Evolutionary conservation across 148 eudicot species (phyloP), one percentile per base, ranked within the genome.

Genomic region (Silene uniflora): DNA sequence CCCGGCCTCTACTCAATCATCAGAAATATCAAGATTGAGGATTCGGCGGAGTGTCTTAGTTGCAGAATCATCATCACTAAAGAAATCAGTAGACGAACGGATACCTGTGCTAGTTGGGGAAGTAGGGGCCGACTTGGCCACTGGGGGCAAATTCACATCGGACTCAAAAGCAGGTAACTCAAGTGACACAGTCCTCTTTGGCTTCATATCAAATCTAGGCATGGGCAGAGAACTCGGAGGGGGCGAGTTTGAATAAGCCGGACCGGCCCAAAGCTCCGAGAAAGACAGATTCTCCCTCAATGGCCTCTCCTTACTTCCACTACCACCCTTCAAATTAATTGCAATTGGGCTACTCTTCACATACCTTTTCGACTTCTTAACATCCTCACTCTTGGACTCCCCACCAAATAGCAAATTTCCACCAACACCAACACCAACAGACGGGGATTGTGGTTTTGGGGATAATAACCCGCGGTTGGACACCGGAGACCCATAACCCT

Each of bases 171-270:
- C 68, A 62, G 90, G 88, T 79, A 89, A 81, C 39, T 93, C 93
- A 82, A 93, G 98, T 0, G 98, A 93, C 55, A 88, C 88, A 4
- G 85, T 90, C 75, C 93, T 72, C 76, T 89, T 91, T 5, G 96
- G 90, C 39, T 77, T 80, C 69, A 89, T 11, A 1, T 87, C 88
- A 76, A 93, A 93, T 72, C 91, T 93, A 24, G 98, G 98, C 10
- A 93, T 89, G 46, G 98, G 98, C 82, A 93, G 54, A 62, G 96
- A 93, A 85, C 98, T 93, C 17, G 98, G 98, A 3, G 91, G 96
- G 17, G 96, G 98, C 1, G 98, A 93, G 78, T 91, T 90, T 11
- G 91, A 93, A 82, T 91, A 93, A 0, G 93, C 86, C 24, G 98
- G 98, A 63, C 98, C 98, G 5, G 98, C 98, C 98, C 98, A 93